Conservation (phyloP, 2,329 filamentous ascomycete genomes). For the Exophiala spinifera region DNA sequence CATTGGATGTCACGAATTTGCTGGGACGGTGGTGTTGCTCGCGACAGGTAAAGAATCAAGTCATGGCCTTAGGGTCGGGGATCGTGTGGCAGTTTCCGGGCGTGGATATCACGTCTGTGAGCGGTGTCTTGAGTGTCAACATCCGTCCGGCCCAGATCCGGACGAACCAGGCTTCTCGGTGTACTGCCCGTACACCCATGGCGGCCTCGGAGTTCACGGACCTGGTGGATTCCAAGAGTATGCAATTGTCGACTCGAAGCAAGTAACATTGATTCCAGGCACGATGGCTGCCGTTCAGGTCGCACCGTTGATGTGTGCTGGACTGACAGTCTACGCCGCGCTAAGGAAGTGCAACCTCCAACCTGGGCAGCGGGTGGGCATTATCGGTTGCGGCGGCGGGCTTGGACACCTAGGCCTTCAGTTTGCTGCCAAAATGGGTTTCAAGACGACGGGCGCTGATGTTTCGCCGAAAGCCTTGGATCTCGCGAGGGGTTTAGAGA, state of each 20-base stretch:
- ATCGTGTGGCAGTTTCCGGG: conserved; percentile 12
- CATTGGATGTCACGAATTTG: conserved; percentile 47
- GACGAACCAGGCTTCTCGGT: conserved; percentile 16
- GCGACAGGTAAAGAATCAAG: neutral
- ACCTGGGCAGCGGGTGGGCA: conserved; percentile 52
- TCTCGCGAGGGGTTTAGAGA: conserved; percentile 62
- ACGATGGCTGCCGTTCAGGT: conserved; percentile 11
- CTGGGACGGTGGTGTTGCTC: conserved; percentile 42
- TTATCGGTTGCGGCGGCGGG: conserved; percentile 69
- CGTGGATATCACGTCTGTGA: conserved; percentile 16
- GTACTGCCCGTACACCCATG: conserved; percentile 48
- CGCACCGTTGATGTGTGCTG: conserved; percentile 25
- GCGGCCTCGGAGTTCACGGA: conserved; percentile 46
- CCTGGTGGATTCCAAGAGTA: conserved; percentile 30
- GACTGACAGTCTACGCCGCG: conserved; percentile 22
- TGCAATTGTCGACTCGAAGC: conserved; percentile 28
- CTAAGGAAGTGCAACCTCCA: conserved; percentile 14
- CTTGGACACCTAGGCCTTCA: conserved; percentile 75
- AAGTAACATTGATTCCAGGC: conserved; percentile 29
- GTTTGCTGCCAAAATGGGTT: conserved; percentile 73
- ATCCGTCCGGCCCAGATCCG: conserved; percentile 9
- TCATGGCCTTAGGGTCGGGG: conserved; percentile 3
- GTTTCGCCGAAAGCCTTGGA: conserved; percentile 61
- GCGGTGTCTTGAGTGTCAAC: conserved; percentile 10
- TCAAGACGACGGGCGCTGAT: conserved; percentile 57